Evolutionary conservation across 257 asterid species (phyloP).

Genomic region (Nicotiana obtusifolia): DNA sequence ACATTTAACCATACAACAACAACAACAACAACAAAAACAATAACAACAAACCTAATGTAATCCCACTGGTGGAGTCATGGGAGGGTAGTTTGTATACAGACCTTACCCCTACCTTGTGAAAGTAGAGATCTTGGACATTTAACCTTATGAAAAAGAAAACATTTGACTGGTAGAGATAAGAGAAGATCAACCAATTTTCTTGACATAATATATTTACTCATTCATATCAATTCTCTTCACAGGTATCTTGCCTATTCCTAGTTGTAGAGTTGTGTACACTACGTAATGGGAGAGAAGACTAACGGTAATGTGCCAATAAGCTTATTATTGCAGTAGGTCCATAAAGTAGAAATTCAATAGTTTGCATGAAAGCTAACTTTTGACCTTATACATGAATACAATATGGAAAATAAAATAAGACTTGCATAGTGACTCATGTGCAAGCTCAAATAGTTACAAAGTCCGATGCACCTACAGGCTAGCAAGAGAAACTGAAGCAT

Average conservation of each 20-base stretch:
- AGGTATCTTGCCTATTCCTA: background rate
- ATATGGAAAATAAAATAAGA: background rate
- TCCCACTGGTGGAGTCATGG: no score
- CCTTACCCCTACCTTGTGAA: no score
- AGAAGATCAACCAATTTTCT: conserved; percentile 1
- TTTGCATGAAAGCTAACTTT: background rate
- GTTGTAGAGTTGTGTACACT: background rate
- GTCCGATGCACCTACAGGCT: background rate
- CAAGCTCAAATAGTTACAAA: background rate
- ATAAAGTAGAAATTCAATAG: background rate
- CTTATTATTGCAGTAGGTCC: background rate
- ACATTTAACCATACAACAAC: background rate
- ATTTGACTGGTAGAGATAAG: background rate
- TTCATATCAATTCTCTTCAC: background rate
- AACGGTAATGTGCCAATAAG: background rate
- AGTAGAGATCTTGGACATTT: background rate
- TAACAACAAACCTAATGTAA: no score
- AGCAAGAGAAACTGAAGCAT: background rate
- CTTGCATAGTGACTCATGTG: background rate
- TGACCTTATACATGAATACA: background rate
- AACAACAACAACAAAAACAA: no score
- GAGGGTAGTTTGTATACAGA: no score
- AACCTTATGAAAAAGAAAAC: background rate
- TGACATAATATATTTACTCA: background rate
- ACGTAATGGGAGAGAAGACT: background rate